Conservation (phyloP, 2,329 filamentous ascomycete genomes). For the Cladophialophora immunda region DNA sequence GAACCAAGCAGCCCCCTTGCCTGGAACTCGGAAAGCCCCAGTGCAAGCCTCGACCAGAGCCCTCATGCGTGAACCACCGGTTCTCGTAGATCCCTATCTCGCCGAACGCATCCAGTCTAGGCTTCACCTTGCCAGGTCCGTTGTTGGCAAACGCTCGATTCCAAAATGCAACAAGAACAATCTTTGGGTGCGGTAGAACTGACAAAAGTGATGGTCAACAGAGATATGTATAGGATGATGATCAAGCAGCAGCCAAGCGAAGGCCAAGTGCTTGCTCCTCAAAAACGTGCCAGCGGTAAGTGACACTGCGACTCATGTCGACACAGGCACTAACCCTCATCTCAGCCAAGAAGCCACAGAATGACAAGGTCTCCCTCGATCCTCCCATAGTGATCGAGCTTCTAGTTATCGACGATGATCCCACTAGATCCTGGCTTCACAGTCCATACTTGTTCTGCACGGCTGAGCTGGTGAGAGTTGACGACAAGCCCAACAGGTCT, state of each 20-base stretch:
- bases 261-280: conserved; percentile 7
- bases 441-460: conserved; percentile 25
- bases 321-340: neutral
- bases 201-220: conserved; percentile 13
- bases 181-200: conserved; percentile 18
- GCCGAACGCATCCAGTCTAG: conserved; percentile 5
- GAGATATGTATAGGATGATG: conserved; percentile 17
- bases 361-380: conserved; percentile 22
- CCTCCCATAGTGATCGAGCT: conserved; percentile 25
- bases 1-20: neutral
- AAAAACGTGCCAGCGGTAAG: conserved; percentile 8
- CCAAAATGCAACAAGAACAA: conserved; percentile 19
- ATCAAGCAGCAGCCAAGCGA: conserved; percentile 19
- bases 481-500: conserved; percentile 31
- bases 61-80: conserved; percentile 5
- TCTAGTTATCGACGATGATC: conserved; percentile 13
- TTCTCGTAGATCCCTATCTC: neutral
- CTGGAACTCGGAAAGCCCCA: neutral
- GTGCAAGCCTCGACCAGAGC: neutral
- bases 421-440: conserved; percentile 17
- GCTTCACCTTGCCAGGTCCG: conserved; percentile 18
- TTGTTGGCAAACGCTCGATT: conserved; percentile 13
- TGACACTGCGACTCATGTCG: neutral
- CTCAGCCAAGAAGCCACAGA: conserved; percentile 2
- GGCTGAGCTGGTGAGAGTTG: conserved; percentile 13